Evolutionary conservation across 148 eudicot genomes (phyloP).

Genomic region (Rhododendron molle): DNA sequence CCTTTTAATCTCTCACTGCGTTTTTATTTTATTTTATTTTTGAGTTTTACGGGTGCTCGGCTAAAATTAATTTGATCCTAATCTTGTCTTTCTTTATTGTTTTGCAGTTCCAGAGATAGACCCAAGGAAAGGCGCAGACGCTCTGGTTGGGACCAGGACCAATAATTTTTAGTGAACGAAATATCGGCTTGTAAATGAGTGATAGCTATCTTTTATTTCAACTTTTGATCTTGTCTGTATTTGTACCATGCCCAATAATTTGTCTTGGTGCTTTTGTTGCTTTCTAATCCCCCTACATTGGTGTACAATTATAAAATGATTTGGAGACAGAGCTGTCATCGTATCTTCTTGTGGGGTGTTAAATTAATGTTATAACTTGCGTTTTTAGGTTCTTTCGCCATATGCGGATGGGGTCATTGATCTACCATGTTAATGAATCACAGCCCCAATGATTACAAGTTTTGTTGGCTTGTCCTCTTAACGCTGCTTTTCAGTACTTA

Average conservation of each 20-base stretch:
- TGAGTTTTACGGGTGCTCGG: not conserved
- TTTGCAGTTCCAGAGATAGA: constrained; percentile 54
- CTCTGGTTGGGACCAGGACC: constrained; percentile 99
- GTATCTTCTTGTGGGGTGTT: not conserved
- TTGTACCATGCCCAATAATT: constrained; percentile 9
- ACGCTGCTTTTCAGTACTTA: not conserved
- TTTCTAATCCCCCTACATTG: not conserved
- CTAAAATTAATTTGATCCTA: not conserved
- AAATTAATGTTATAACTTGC: not conserved
- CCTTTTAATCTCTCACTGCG: not conserved
- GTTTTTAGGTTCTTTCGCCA: not conserved
- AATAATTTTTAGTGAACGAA: constrained; percentile 21
- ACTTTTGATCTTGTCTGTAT: constrained; percentile 4
- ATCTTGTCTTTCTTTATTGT: not conserved
- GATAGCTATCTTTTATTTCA: not conserved
- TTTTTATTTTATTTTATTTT: not conserved
- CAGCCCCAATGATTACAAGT: not conserved
- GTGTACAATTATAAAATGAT: not conserved
- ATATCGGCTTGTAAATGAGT: constrained; percentile 16
- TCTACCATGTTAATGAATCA: not conserved
- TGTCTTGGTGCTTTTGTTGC: not conserved
- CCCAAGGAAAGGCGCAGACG: constrained; percentile 82
- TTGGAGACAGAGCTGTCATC: too few species aligned
- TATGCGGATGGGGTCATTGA: not conserved
- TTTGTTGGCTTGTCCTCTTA: not conserved